Evolutionary conservation across 2,329 filamentous ascomycete genomes (phyloP).

Genomic region (Penicillium sp.): DNA sequence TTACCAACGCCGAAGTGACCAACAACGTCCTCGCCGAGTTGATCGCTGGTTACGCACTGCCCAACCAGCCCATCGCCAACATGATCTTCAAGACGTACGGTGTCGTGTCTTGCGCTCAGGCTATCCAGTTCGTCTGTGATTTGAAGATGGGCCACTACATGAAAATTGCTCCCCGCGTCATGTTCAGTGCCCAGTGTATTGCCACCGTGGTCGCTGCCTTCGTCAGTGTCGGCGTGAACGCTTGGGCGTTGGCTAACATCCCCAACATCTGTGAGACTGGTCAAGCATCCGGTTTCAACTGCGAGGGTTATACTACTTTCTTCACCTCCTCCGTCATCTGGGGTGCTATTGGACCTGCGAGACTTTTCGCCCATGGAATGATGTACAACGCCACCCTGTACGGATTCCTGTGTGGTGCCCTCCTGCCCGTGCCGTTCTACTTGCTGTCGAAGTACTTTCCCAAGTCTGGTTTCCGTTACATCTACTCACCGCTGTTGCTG

Average conservation of each 20-base stretch:
- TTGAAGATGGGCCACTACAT: slow-evolving; percentile 25
- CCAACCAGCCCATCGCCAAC: slow-evolving; percentile 55
- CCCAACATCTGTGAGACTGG: slow-evolving; percentile 51
- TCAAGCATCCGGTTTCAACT: slow-evolving; percentile 45
- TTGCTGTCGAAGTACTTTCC: slow-evolving; percentile 47
- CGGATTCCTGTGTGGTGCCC: slow-evolving; percentile 54
- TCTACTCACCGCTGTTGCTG: slow-evolving; percentile 49
- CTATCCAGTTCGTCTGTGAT: slow-evolving; percentile 49
- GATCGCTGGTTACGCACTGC: slow-evolving; percentile 53
- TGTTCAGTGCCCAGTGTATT: slow-evolving; percentile 15
- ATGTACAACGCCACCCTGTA: slow-evolving; percentile 52
- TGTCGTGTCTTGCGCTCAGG: slow-evolving; percentile 49
- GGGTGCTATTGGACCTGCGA: slow-evolving; percentile 55
- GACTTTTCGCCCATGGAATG: slow-evolving; percentile 52
- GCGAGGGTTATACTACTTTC: slow-evolving; percentile 57
- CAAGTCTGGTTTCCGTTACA: slow-evolving; percentile 23
- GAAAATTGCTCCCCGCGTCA: slow-evolving; percentile 15
- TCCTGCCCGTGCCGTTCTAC: slow-evolving; percentile 48
- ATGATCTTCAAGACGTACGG: slow-evolving; percentile 59
- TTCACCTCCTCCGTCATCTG: slow-evolving; percentile 59
- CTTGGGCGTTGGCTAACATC: slow-evolving; percentile 52
- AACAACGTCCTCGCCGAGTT: slow-evolving; percentile 58
- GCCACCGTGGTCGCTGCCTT: slow-evolving; percentile 47
- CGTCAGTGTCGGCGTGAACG: slow-evolving; percentile 51
- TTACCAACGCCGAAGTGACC: slow-evolving; percentile 57